Base-by-base conservation (phyloP, 805 yeast genomes). In the Lachancea fermentati region DNA sequence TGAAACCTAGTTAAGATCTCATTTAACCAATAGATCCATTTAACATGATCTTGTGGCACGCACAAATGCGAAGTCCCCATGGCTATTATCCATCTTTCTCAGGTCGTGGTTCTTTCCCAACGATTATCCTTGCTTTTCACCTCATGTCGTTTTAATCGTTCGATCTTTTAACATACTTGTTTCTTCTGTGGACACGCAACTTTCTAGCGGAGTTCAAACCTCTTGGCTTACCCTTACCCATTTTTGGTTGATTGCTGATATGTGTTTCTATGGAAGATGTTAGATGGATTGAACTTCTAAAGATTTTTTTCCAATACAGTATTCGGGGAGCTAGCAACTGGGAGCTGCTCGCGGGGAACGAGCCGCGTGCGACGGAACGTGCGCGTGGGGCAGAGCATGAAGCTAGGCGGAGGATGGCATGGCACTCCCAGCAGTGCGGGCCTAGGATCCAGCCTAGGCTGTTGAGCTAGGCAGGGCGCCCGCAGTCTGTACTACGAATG, bases 201-300 rank as follows among this genome's bases (percentile, higher is more conserved):
- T 93, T 93, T 85, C 99, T 87, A 71, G 99, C 99, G 72, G 98
- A 84, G 87, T 93, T 91, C 75, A 93, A 79, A 73, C 99, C 99
- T 86, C 98, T 87, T 83, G 98, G 98, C 79, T 89, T 89, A 77
- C 96, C 97, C 78, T 85, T 88, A 80, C 97, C 97, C 97, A 91
- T 91, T 69, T 71, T 85, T 73, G 54, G 35, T 53, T 48, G 43
- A 36, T 47, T 47, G 48, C 48, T 56, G 43, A 36, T 49, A 41
- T 38, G 43, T 33, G 37, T 34, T 33, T 39, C 26, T 22, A 22
- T 22, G 26, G 7, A 22, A 22, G 26, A 22, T 22, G 26, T 22
- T 22, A 22, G 26, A 22, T 22, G 26, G 11, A 22, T 11, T 22
- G 9, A 11, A 22, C 26, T 22, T 7, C 26, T 22, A 22, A 22